These are phyloP conservation scores for Calonectria hawksworthii DNA, from an alignment of 2,329 filamentous ascomycete genomes.

Conservation along the genomic window DNA sequence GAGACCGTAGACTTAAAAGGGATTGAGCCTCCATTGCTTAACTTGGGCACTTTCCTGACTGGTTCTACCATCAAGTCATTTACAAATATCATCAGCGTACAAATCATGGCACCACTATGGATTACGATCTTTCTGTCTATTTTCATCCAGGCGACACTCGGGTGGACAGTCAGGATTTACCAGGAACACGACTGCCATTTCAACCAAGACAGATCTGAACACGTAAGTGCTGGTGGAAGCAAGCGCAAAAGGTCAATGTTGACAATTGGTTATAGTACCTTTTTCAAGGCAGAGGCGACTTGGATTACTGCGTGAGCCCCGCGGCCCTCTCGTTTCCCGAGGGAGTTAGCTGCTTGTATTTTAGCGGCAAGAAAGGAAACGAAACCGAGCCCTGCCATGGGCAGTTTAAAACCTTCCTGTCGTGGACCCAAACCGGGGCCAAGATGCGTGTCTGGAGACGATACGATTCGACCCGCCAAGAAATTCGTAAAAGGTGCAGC, in stretches of 20 bases:
- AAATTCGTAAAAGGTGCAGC: background rate
- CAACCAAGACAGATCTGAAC: background rate
- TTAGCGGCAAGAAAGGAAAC: background rate
- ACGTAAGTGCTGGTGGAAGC: background rate
- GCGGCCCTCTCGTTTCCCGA: background rate
- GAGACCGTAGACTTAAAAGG: background rate
- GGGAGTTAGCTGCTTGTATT: background rate
- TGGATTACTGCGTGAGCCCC: background rate
- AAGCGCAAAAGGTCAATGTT: background rate
- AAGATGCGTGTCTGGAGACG: background rate
- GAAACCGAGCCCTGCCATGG: background rate
- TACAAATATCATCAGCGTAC: background rate
- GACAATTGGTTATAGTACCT: background rate
- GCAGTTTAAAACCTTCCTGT: background rate
- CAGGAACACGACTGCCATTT: background rate
- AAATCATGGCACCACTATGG: background rate
- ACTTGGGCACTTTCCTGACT: background rate
- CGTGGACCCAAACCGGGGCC: background rate
- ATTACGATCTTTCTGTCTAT: background rate
- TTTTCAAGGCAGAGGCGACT: background rate
- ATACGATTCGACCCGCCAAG: background rate
- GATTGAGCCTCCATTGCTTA: background rate
- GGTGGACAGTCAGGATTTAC: background rate
- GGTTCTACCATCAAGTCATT: background rate
- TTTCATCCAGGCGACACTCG: background rate